Percentiles rank a stretch among this genome's conserved stretches.
phyloP scores from a whole-genome alignment of 345 rosid species.

The Euphorbia peplus region DNA sequence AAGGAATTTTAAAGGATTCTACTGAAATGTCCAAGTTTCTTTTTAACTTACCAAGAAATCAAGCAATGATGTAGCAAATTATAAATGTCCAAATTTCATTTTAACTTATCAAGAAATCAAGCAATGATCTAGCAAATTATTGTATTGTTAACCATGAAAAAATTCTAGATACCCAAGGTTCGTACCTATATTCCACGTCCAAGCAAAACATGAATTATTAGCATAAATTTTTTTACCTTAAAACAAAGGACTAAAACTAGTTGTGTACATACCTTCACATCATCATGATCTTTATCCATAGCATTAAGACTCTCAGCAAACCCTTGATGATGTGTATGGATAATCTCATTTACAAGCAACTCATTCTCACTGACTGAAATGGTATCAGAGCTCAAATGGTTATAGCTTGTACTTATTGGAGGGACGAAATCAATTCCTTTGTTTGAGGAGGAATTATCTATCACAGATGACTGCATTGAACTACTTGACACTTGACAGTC shows the following conservation, averaged over 20 bases:
- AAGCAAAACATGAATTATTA: background rate
- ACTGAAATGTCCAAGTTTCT: background rate
- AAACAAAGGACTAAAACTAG: background rate
- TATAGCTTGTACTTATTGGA: background rate
- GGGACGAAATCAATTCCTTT: slow-evolving; percentile 29
- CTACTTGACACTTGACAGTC: slow-evolving; percentile 39
- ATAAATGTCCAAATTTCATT: background rate
- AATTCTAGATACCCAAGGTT: background rate
- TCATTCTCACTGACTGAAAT: slow-evolving; percentile 52
- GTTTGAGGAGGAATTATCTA: slow-evolving; percentile 30
- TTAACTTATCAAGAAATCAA: background rate
- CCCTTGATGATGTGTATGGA: slow-evolving; percentile 46
- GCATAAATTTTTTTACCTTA: background rate
- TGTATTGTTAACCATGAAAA: background rate
- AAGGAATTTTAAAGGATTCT: background rate
- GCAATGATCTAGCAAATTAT: background rate
- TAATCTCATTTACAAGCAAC: slow-evolving; percentile 66
- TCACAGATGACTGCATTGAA: slow-evolving; percentile 54
- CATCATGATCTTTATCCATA: slow-evolving; percentile 38
- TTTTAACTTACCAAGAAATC: background rate
- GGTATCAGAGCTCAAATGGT: too few relatives aligned
- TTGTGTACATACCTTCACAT: slow-evolving; percentile 49
- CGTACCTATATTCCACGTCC: background rate
- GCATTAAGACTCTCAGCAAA: slow-evolving; percentile 40
- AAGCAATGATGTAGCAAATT: background rate